These are phyloP conservation scores for Saccharomycopsis fermentans DNA, from an alignment of 805 yeast species.

Conservation along the genomic window DNA sequence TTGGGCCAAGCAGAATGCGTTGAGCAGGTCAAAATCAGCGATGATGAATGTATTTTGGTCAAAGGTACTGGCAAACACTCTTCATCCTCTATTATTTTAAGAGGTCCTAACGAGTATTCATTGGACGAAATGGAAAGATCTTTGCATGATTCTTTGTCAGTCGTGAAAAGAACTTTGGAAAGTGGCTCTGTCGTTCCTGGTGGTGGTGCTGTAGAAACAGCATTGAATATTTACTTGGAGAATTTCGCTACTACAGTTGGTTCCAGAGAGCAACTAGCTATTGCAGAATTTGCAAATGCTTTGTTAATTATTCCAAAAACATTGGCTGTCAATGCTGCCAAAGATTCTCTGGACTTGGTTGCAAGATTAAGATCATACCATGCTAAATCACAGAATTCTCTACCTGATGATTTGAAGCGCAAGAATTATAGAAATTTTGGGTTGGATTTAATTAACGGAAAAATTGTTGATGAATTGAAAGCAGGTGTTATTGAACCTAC, in stretches of 20 bases:
- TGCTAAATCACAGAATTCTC: constrained; percentile 84
- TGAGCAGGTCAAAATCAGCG: constrained; percentile 80
- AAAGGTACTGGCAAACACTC: constrained; percentile 89
- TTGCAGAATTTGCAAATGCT: constrained; percentile 93
- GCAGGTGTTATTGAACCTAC: constrained; percentile 95
- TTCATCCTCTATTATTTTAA: constrained; percentile 78
- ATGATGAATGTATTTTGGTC: constrained; percentile 91
- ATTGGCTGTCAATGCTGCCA: constrained; percentile 93
- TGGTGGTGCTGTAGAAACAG: constrained; percentile 98
- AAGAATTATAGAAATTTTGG: constrained; percentile 87
- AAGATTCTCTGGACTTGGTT: constrained; percentile 88
- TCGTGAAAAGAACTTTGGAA: constrained; percentile 92
- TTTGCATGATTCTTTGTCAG: constrained; percentile 85
- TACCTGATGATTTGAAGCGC: constrained; percentile 74
- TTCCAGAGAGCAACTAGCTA: constrained; percentile 93
- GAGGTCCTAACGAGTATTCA: constrained; percentile 93
- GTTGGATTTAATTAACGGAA: constrained; percentile 82
- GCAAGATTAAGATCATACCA: constrained; percentile 95
- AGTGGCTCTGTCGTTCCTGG: constrained; percentile 95
- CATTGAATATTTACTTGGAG: constrained; percentile 87
- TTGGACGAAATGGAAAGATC: constrained; percentile 99
- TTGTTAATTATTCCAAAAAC: constrained; percentile 91
- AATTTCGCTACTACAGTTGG: constrained; percentile 97
- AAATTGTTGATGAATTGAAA: constrained; percentile 73
- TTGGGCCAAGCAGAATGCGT: constrained; percentile 89